A percentile compares a stretch with the other conserved stretches of the same genome.
phyloP scores from a whole-genome alignment of 768 basidiomycete species.

The Boletus reticulatus region DNA sequence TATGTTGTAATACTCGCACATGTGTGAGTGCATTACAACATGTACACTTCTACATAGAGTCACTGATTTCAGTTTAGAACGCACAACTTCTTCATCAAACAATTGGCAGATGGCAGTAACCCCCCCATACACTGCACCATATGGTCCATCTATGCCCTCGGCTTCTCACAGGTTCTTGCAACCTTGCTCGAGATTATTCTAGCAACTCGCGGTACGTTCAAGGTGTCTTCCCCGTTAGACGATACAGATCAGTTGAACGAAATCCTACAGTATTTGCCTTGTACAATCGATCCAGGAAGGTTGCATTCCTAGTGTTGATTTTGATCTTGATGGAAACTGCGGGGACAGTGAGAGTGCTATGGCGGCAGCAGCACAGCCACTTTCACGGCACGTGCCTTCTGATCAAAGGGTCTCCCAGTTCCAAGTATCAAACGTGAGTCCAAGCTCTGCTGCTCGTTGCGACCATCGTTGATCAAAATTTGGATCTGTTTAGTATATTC shows the following conservation, averaged over 20 bases:
- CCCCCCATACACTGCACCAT: constrained; percentile 1
- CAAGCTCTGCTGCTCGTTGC: neutral
- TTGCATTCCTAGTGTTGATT: constrained; percentile 5
- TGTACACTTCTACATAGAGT: neutral
- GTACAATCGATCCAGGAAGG: constrained; percentile 14
- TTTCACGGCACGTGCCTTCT: constrained; percentile 15
- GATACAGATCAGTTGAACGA: neutral
- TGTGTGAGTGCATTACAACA: constrained; percentile 11
- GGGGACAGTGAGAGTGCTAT: constrained; percentile 1
- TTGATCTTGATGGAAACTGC: constrained; percentile 5
- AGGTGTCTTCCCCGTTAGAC: neutral
- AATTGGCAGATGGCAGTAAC: constrained; percentile 12
- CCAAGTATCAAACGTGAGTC: constrained; percentile 10
- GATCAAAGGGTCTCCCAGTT: neutral
- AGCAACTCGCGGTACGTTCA: constrained; percentile 14
- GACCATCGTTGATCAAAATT: neutral
- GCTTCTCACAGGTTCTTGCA: constrained; percentile 4
- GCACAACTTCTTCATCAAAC: constrained; percentile 13
- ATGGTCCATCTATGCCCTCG: constrained; percentile 9
- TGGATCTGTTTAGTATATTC: constrained; percentile 12
- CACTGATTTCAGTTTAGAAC: constrained; percentile 1
- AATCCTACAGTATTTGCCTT: constrained; percentile 15
- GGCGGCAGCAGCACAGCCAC: neutral
- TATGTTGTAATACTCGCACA: constrained; percentile 21
- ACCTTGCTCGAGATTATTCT: constrained; percentile 16